phyloP scores from a whole-genome alignment of 2,329 filamentous ascomycete species.

The Alternaria burnsii region DNA sequence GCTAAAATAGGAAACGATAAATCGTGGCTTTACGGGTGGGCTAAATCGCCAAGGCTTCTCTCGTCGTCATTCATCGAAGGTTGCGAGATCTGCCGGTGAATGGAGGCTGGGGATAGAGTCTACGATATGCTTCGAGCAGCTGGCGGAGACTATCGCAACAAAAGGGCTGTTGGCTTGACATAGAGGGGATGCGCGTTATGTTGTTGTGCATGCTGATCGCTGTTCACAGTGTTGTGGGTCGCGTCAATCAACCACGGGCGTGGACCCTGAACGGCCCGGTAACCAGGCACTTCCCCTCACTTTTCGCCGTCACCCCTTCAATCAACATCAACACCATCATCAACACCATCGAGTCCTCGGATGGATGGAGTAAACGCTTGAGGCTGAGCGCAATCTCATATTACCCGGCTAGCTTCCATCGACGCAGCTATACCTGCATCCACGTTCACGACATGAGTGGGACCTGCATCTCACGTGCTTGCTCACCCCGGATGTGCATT shows the following conservation, averaged over 20 bases:
- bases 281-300: conserved; percentile 15
- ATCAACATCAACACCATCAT: not conserved
- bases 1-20: conserved; percentile 3
- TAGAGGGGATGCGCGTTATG: conserved; percentile 6
- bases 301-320: not conserved
- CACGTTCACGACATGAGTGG: conserved; percentile 11
- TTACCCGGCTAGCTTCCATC: conserved; percentile 10
- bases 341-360: not conserved
- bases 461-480: conserved; percentile 28
- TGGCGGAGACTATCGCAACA: not conserved
- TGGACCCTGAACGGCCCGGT: conserved; percentile 19
- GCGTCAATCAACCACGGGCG: conserved; percentile 11
- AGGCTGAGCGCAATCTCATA: not conserved
- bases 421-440: not conserved
- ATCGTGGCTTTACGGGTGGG: conserved; percentile 12
- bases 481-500: conserved; percentile 20
- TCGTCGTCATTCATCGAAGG: conserved; percentile 9
- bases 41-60: not conserved
- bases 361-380: conserved; percentile 1
- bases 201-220: conserved; percentile 20
- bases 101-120: not conserved
- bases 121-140: not conserved
- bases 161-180: not conserved
- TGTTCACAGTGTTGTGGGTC: conserved; percentile 12
- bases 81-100: not conserved